phyloP scores from a whole-genome alignment of 352 stramenopile genomes.

The Phytophthora syringae region DNA sequence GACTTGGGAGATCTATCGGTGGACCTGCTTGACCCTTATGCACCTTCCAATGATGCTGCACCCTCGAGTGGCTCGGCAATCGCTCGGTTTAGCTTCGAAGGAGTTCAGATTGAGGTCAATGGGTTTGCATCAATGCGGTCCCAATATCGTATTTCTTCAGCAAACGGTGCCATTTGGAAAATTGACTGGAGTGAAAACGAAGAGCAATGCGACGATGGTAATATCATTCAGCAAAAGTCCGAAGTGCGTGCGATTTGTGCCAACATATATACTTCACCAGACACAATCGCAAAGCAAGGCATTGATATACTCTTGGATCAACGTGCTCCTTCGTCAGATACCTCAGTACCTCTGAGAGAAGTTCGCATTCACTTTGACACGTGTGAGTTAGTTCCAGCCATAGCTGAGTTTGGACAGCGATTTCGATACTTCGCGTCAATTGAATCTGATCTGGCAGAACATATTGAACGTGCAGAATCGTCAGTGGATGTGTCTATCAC shows the following conservation, averaged over 20 bases:
- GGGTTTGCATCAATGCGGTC: constrained; percentile 57
- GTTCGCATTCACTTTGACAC: constrained; percentile 68
- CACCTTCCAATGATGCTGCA: constrained; percentile 10
- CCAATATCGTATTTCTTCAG: constrained; percentile 54
- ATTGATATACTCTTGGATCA: constrained; percentile 63
- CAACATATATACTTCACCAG: constrained; percentile 22
- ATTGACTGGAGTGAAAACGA: constrained; percentile 43
- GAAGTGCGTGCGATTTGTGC: constrained; percentile 30
- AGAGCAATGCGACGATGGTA: not conserved
- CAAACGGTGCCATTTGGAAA: constrained; percentile 52
- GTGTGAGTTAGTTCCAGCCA: constrained; percentile 57
- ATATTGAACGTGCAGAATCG: constrained; percentile 30
- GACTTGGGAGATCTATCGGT: constrained; percentile 53
- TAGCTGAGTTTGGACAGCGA: constrained; percentile 56
- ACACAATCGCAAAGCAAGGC: constrained; percentile 23
- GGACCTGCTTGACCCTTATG: constrained; percentile 37
- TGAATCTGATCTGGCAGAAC: constrained; percentile 45
- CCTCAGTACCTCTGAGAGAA: constrained; percentile 35
- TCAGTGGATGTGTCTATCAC: constrained; percentile 66
- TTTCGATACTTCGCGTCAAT: constrained; percentile 55
- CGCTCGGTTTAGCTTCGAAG: constrained; percentile 49
- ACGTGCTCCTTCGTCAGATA: constrained; percentile 21
- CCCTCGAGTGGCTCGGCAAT: constrained; percentile 34
- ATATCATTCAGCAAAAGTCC: constrained; percentile 9
- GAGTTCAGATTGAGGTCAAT: constrained; percentile 43